These are phyloP conservation scores for Pseudohyphozyma bogoriensis DNA, from an alignment of 768 basidiomycete species.

Conservation along the genomic window DNA sequence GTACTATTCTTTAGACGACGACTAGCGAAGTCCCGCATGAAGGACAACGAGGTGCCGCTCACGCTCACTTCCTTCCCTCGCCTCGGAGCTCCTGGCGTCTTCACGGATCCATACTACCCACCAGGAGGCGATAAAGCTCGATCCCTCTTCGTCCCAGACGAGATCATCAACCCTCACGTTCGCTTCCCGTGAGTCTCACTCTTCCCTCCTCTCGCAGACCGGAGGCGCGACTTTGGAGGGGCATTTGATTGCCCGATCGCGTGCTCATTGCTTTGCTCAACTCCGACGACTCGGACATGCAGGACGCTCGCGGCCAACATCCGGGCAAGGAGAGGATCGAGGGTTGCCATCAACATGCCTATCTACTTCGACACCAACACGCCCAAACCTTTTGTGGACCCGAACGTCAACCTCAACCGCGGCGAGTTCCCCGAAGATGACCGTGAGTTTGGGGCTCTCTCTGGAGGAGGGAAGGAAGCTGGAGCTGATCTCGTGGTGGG, in stretches of 20 bases:
- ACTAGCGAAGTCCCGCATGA: slow-evolving; percentile 72
- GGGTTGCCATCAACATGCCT: slow-evolving; percentile 91
- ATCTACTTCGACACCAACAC: slow-evolving; percentile 81
- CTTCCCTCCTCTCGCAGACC: slow-evolving; percentile 1
- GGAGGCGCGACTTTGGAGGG: neutral
- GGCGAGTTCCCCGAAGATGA: slow-evolving; percentile 71
- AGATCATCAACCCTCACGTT: slow-evolving; percentile 93
- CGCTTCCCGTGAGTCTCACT: slow-evolving; percentile 78
- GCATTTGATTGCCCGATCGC: neutral
- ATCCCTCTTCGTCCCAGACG: slow-evolving; percentile 86
- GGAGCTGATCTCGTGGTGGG: too few relatives aligned
- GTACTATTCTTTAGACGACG: slow-evolving; percentile 51
- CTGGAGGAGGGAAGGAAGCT: too few relatives aligned
- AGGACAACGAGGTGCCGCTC: slow-evolving; percentile 74
- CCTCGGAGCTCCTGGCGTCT: slow-evolving; percentile 74
- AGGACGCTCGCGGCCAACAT: slow-evolving; percentile 98
- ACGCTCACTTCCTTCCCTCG: slow-evolving; percentile 94
- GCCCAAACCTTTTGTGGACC: slow-evolving; percentile 79
- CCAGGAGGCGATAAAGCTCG: slow-evolving; percentile 78
- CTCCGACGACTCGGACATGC: too few relatives aligned
- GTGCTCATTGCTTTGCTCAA: neutral
- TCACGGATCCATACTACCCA: slow-evolving; percentile 79
- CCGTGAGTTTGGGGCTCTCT: too few relatives aligned
- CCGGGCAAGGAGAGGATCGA: slow-evolving; percentile 74
- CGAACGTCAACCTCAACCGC: slow-evolving; percentile 80